Conservation (phyloP, 352 stramenopile species). For the Phytophthora chlamydospora region DNA sequence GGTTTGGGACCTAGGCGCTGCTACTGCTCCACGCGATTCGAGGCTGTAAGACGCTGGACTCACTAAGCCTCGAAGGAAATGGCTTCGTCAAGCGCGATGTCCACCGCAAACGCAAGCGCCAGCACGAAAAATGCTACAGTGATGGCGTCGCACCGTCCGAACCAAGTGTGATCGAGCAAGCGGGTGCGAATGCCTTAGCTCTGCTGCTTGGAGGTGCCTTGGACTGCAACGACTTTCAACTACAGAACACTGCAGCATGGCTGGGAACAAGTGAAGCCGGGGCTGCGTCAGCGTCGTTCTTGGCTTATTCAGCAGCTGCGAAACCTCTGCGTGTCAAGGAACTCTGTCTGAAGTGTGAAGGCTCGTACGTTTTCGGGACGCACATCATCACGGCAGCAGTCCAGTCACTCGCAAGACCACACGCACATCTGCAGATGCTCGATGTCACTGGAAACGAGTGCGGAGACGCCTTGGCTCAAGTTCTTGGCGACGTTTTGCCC, state of each 20-base stretch:
- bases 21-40: conserved; percentile 67
- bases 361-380: conserved; percentile 57
- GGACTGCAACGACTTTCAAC: conserved; percentile 25
- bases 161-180: conserved; percentile 42
- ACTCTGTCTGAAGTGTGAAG: conserved; percentile 59
- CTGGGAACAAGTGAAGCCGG: conserved; percentile 19
- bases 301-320: conserved; percentile 16
- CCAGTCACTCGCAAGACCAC: conserved; percentile 48
- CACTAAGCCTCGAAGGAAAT: conserved; percentile 76
- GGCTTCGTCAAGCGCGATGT: conserved; percentile 49
- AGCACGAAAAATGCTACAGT: conserved; percentile 31
- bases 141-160: conserved; percentile 5
- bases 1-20: conserved; percentile 42
- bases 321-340: conserved; percentile 57
- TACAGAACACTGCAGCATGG: conserved; percentile 18
- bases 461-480: conserved; percentile 59
- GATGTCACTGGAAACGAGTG: conserved; percentile 80
- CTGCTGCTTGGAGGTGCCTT: conserved; percentile 44
- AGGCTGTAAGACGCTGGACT: conserved; percentile 53
- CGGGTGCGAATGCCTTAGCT: conserved; percentile 48
- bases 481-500: conserved; percentile 53
- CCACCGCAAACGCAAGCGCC: conserved; percentile 19
- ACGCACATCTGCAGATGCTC: conserved; percentile 59
- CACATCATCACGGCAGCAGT: conserved; percentile 55
- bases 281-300: conserved; percentile 15